Evolutionary conservation across 148 eudicot species (phyloP), one percentile per base, ranked within the genome.

Genomic region (Amaranthus hypochondriacus): DNA sequence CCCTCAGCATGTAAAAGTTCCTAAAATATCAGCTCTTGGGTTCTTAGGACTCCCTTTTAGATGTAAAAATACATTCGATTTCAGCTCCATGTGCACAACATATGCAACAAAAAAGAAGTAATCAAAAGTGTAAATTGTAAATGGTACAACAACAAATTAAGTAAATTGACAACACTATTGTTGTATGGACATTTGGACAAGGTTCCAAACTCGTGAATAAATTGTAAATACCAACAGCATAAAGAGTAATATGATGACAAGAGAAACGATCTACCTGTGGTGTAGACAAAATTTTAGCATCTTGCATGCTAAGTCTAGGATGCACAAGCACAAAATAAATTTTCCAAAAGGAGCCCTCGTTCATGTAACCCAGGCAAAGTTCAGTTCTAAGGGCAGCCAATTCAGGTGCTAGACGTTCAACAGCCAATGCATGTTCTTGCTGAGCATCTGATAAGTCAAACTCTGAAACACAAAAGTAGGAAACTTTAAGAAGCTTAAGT

Each of bases 371-470:
- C 42, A 97, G 89, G 84, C 99, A 95, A 68, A 95, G 92, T 83
- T 89, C 94, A 77, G 86, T 86, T 82, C 99, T 87, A 71, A 96
- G 82, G 48, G 92, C 89, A 76, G 96, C 88, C 75, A 96, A 76
- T 82, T 87, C 87, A 51, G 97, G 99, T 55, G 87, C 96, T 59
- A 89, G 94, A 7, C 81, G 89, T 83, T 96, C 99, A 56, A 95
- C 88, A 44, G 97, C 96, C 81, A 92, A 78, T 48, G 94, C 97
- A 79, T 96, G 99, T 69, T 90, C 99, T 90, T 92, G 94, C 77
- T 92, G 97, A 56, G 90, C 90, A 85, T 96, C 94, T 62, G 99
- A 90, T 87, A 92, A 58, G 63, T 92, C 94, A 81, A 92, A 92
- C 54, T 87, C 97, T 92, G 84, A 67, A 81, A 56, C 39, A 50